Evolutionary conservation across 768 basidiomycete genomes (phyloP), one percentile per base, ranked within the genome.

Genomic region (Russula sp.): DNA sequence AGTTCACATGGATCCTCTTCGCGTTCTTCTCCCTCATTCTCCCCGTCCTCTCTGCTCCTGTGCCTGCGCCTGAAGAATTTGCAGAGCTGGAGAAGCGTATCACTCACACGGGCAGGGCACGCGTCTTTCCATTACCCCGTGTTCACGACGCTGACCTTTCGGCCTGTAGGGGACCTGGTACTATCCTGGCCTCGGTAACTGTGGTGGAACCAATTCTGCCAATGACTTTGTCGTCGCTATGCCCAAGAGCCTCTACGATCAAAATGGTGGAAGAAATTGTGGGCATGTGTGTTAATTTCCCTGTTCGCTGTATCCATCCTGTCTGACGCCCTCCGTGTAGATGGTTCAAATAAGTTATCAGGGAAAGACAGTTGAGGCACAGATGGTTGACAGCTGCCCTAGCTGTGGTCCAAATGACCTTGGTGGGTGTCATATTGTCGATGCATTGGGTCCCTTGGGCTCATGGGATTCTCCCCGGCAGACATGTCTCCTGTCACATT

Each of bases 21-120:
- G 70, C 77, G 34, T 66, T 85, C 70, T 74, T 80, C 71, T 71
- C 78, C 57, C 75, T 78, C 66, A 50, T 81, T 63, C 68, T 80
- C 61, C 65, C 77, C 55, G 71, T 72, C 47, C 68, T 80, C 62
- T 82, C 82, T 20, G 74, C 80, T 8, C 84, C 84, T 32, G 68
- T 82, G 9, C 75, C 79, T 32, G 68, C 72, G 63, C 68, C 74
- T 68, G 68, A 72, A 56, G 71, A 71, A 13, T 59, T 68, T 35
- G 68, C 73, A 6, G 49, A 35, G 32, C 76, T 85, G 40, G 78
- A 80, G 62, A 83, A 80, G 71, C 80, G 88, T 57, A 67, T 75
- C 47, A 79, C 82, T 0, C 84, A 79, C 68, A 70, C 67, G 7
- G 89, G 89, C 47, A 75, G 77, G 66, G 89, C 89, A 71, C 65